These are phyloP conservation scores for Pseudogymnoascus sp. DNA, from an alignment of 2,329 filamentous ascomycete genomes.

Conservation along the genomic window DNA sequence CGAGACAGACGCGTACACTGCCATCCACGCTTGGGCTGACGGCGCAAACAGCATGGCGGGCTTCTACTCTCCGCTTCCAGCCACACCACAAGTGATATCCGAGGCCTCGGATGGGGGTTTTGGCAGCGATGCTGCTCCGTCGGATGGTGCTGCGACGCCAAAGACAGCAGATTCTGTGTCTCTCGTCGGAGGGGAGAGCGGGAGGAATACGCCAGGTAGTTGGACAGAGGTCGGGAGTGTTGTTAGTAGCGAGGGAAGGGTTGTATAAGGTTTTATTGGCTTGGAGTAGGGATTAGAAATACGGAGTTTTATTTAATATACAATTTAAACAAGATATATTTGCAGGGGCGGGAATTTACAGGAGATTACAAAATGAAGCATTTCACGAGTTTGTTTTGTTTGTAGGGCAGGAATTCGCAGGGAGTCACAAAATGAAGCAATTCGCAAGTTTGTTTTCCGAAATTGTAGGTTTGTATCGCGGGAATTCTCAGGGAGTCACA, in stretches of 20 bases:
- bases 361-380: too few species aligned
- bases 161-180: constrained; percentile 49
- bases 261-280: neutral
- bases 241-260: constrained; percentile 34
- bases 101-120: constrained; percentile 37
- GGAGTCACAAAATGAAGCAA: too few species aligned
- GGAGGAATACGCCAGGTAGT: constrained; percentile 45
- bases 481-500: too few species aligned
- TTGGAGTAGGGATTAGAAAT: too few species aligned
- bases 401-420: too few species aligned
- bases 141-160: constrained; percentile 41
- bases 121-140: constrained; percentile 26
- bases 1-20: constrained; percentile 42
- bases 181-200: constrained; percentile 21
- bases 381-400: too few species aligned
- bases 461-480: too few species aligned
- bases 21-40: constrained; percentile 58
- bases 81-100: constrained; percentile 31
- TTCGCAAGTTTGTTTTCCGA: too few species aligned
- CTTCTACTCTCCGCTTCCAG: constrained; percentile 54
- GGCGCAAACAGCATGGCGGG: constrained; percentile 28
- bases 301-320: too few species aligned
- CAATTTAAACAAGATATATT: too few species aligned
- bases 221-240: constrained; percentile 59
- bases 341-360: too few species aligned